Conservation (phyloP, 2,329 filamentous ascomycete genomes). For the Pestalotiopsis fici region DNA sequence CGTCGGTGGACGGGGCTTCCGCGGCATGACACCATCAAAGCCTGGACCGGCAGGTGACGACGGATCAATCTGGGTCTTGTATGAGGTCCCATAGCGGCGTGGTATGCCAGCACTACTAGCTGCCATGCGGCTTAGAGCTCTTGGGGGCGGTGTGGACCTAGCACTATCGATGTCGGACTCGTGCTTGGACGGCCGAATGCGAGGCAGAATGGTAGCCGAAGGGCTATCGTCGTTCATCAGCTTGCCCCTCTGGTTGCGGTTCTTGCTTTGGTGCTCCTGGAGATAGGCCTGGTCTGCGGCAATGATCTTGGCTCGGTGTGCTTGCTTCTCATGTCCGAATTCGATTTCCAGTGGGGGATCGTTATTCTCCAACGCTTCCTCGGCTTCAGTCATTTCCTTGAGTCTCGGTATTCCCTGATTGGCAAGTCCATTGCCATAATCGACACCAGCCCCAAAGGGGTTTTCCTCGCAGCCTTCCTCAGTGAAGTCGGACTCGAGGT, state of each 20-base stretch:
- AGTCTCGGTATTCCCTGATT: slow-evolving; percentile 72
- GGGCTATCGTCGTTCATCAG: slow-evolving; percentile 53
- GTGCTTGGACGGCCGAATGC: slow-evolving; percentile 64
- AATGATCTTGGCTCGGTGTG: slow-evolving; percentile 73
- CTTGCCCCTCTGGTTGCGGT: slow-evolving; percentile 23
- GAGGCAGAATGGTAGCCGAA: slow-evolving; percentile 57
- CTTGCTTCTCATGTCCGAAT: slow-evolving; percentile 57
- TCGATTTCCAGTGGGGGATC: slow-evolving; percentile 58
- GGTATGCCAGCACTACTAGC: slow-evolving; percentile 35
- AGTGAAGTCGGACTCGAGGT: slow-evolving; percentile 93
- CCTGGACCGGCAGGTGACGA: slow-evolving; percentile 57
- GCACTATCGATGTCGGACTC: slow-evolving; percentile 56
- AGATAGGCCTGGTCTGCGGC: slow-evolving; percentile 73
- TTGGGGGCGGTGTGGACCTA: slow-evolving; percentile 52
- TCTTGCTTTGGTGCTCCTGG: slow-evolving; percentile 54
- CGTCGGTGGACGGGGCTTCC: slow-evolving; percentile 74
- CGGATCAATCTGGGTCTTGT: slow-evolving; percentile 61
- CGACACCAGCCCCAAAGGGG: slow-evolving; percentile 77
- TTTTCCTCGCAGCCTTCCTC: slow-evolving; percentile 86
- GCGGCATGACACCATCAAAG: slow-evolving; percentile 55
- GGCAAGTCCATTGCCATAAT: slow-evolving; percentile 64
- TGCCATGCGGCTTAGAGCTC: slow-evolving; percentile 35
- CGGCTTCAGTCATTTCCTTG: slow-evolving; percentile 63
- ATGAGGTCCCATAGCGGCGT: slow-evolving; percentile 50
- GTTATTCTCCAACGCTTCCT: slow-evolving; percentile 71